These are phyloP conservation scores for Naganishia sp. DNA, from an alignment of 1,284 basidiomycete genomes.

Conservation along the genomic window DNA sequence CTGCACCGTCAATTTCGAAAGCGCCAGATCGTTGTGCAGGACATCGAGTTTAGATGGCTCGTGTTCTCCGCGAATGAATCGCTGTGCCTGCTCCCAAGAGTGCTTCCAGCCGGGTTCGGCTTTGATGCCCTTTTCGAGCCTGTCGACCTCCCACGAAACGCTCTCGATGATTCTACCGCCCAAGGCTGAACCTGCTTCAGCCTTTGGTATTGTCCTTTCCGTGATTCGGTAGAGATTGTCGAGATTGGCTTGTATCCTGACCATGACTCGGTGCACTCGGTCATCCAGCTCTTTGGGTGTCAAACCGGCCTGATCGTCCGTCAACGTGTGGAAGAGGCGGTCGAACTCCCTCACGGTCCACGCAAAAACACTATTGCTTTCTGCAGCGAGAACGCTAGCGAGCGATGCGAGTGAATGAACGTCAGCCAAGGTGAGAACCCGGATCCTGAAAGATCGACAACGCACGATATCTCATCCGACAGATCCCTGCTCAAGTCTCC, in stretches of 20 bases:
- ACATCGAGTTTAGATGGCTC: conserved; percentile 32
- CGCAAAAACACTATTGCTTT: conserved; percentile 30
- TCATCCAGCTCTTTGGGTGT: conserved; percentile 27
- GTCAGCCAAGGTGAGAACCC: not conserved
- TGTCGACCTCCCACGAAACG: conserved; percentile 24
- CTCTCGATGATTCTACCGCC: conserved; percentile 27
- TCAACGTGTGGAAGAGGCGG: conserved; percentile 24
- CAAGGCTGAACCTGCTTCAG: conserved; percentile 28
- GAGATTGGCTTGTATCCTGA: conserved; percentile 31
- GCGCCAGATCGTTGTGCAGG: conserved; percentile 26
- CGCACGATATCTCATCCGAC: conserved; percentile 32
- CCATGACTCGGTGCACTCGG: conserved; percentile 30
- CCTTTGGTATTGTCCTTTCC: conserved; percentile 31
- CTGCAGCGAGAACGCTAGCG: conserved; percentile 26
- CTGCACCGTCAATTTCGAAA: conserved; percentile 25
- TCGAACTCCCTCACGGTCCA: conserved; percentile 34
- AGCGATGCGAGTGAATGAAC: not conserved
- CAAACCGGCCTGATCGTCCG: conserved; percentile 9
- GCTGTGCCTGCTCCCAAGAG: conserved; percentile 23
- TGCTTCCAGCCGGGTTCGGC: conserved; percentile 31
- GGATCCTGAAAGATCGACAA: not conserved
- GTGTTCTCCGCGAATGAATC: conserved; percentile 20
- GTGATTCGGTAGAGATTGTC: conserved; percentile 31
- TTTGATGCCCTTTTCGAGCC: conserved; percentile 25
- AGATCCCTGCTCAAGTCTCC: conserved; percentile 34